Conservation (phyloP, 164 flowering plant genomes). For the Dillenia turbinata region DNA sequence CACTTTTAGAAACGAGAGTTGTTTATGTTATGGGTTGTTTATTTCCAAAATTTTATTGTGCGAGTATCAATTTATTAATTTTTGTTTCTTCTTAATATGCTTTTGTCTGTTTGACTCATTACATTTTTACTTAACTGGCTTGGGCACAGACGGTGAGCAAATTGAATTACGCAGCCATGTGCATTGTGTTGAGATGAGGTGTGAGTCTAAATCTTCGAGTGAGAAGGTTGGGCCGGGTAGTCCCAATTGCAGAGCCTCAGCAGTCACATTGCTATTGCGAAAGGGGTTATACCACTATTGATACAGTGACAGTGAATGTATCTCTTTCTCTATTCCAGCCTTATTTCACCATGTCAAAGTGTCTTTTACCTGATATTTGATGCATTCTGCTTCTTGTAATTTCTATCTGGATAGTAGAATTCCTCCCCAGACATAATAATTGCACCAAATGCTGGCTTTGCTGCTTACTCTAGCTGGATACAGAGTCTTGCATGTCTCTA, state of each 20-base stretch:
- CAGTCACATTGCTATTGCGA: slow-evolving; percentile 47
- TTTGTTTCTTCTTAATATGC: neutral
- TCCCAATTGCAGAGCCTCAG: slow-evolving; percentile 11
- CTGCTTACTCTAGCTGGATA: slow-evolving; percentile 86
- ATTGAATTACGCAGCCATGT: slow-evolving; percentile 38
- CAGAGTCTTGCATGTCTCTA: slow-evolving; percentile 69
- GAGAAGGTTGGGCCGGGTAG: slow-evolving; percentile 8
- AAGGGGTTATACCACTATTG: slow-evolving; percentile 79
- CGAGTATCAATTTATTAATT: too few relatives aligned
- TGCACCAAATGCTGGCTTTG: slow-evolving; percentile 94
- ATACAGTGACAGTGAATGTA: slow-evolving; percentile 53
- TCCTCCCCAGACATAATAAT: slow-evolving; percentile 60
- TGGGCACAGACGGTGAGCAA: slow-evolving; percentile 65
- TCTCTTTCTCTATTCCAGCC: slow-evolving; percentile 7
- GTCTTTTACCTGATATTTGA: neutral
- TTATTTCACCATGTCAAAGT: neutral
- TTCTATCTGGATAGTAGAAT: slow-evolving; percentile 39
- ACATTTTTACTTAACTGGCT: slow-evolving; percentile 7
- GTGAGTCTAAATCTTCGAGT: slow-evolving; percentile 43
- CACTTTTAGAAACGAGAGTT: too few relatives aligned
- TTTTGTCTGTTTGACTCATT: slow-evolving; percentile 3
- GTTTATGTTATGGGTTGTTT: too few relatives aligned
- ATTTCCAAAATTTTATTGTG: too few relatives aligned
- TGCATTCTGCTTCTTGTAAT: slow-evolving; percentile 4
- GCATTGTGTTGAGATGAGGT: slow-evolving; percentile 45